A percentile compares a stretch with the other conserved stretches of the same genome.
These are phyloP conservation scores for Naumovozyma castellii DNA, from an alignment of 805 yeast species.

Conservation along the genomic window DNA sequence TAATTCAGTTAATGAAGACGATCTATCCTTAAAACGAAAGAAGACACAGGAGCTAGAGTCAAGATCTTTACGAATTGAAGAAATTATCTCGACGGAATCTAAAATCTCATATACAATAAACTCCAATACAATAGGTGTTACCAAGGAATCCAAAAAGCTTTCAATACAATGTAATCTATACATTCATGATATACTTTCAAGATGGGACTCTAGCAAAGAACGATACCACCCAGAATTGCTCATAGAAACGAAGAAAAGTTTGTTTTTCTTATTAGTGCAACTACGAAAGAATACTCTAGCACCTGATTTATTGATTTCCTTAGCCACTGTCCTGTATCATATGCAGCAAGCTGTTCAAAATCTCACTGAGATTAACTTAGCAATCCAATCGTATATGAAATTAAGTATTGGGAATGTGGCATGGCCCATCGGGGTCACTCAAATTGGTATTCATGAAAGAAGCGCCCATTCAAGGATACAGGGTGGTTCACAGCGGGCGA, in stretches of 20 bases:
- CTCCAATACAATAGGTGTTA: background rate
- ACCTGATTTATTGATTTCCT: constrained; percentile 38
- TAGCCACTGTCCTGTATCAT: constrained; percentile 51
- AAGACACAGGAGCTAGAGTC: constrained; percentile 3
- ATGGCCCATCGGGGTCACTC: constrained; percentile 83
- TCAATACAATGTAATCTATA: constrained; percentile 37
- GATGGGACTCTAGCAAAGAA: constrained; percentile 30
- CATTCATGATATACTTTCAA: constrained; percentile 28
- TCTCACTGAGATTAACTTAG: constrained; percentile 18
- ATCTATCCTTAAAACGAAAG: too few species aligned
- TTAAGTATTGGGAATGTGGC: constrained; percentile 80
- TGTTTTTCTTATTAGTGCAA: constrained; percentile 45
- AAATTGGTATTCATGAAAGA: constrained; percentile 72
- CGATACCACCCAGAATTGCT: constrained; percentile 26
- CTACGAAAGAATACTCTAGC: constrained; percentile 38
- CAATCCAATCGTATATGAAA: constrained; percentile 57
- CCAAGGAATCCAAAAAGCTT: constrained; percentile 15
- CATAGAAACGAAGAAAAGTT: constrained; percentile 38
- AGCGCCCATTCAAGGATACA: constrained; percentile 51
- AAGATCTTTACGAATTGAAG: constrained; percentile 7
- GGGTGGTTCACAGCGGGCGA: constrained; percentile 39
- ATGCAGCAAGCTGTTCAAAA: constrained; percentile 38
- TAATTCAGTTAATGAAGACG: too few species aligned
- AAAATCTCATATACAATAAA: constrained; percentile 3
- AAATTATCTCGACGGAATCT: constrained; percentile 5